Percentiles rank a stretch among this genome's conserved stretches.
These are phyloP conservation scores for Jaapia argillacea DNA, from an alignment of 768 basidiomycete genomes.

Conservation along the genomic window DNA sequence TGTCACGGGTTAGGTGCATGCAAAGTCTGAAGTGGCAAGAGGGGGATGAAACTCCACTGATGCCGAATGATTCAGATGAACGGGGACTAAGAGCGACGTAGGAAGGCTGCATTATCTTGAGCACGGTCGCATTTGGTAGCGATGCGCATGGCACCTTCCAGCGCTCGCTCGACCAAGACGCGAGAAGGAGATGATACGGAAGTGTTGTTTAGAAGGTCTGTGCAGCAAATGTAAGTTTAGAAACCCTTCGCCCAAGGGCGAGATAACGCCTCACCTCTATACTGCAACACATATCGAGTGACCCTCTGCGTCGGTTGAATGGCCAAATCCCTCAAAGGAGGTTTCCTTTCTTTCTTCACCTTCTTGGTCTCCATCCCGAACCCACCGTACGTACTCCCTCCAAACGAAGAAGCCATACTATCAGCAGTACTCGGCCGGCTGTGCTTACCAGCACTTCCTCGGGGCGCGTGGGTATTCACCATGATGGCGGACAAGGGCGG, in stretches of 20 bases:
- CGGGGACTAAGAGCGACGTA: slow-evolving; percentile 9
- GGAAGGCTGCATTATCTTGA: slow-evolving; percentile 44
- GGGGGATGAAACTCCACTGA: too few species aligned
- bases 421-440: too few species aligned
- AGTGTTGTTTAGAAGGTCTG: slow-evolving; percentile 43
- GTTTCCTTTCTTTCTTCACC: slow-evolving; percentile 8
- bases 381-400: background rate
- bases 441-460: background rate
- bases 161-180: slow-evolving; percentile 44
- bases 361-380: background rate
- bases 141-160: slow-evolving; percentile 46
- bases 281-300: slow-evolving; percentile 53
- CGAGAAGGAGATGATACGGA: slow-evolving; percentile 38
- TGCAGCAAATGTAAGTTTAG: background rate
- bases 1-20: too few species aligned
- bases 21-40: too few species aligned
- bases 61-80: too few species aligned
- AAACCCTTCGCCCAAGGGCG: background rate
- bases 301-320: slow-evolving; percentile 56
- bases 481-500: too few species aligned
- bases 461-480: too few species aligned
- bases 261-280: slow-evolving; percentile 36
- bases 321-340: slow-evolving; percentile 43
- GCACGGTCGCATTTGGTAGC: slow-evolving; percentile 52
- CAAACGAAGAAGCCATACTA: too few species aligned